These are phyloP conservation scores for Cystofilobasidium ferigula DNA, from an alignment of 768 basidiomycete species.

Conservation along the genomic window DNA sequence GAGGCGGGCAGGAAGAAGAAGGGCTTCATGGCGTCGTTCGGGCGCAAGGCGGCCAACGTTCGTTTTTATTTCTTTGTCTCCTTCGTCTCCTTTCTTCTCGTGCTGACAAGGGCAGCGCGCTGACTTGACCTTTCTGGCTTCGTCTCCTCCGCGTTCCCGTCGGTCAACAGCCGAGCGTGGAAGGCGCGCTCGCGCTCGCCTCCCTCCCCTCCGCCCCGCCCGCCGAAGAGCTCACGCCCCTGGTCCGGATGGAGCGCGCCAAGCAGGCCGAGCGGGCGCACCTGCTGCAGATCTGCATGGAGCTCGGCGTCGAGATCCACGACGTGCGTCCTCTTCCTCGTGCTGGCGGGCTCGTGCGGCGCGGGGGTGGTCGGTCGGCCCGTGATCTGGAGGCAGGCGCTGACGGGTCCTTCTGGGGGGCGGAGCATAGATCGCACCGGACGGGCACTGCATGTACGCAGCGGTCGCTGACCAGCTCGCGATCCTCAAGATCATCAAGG, in stretches of 20 bases:
- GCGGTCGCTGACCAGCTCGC: conserved; percentile 84
- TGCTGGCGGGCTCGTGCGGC: too few species aligned
- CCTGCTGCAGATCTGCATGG: conserved; percentile 27
- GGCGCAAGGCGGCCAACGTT: not conserved
- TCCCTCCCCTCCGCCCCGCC: conserved; percentile 1
- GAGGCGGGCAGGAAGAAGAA: not conserved
- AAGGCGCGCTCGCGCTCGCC: conserved; percentile 4
- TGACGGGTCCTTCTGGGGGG: too few species aligned
- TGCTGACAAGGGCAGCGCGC: not conserved
- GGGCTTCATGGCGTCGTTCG: not conserved
- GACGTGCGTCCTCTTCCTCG: conserved; percentile 12
- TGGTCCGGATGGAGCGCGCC: conserved; percentile 17
- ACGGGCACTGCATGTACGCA: conserved; percentile 92
- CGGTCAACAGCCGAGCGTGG: not conserved
- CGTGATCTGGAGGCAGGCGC: too few species aligned
- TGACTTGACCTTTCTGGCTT: not conserved
- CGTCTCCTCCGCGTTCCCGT: not conserved
- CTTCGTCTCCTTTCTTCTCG: not conserved
- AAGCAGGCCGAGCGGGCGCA: conserved; percentile 24
- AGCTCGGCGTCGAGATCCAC: conserved; percentile 23
- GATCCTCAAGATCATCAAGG: conserved; percentile 55
- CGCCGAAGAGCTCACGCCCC: conserved; percentile 13
- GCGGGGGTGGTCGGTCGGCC: too few species aligned
- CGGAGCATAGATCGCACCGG: conserved; percentile 63
- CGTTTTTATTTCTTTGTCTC: not conserved